Percentiles rank a stretch among this genome's conserved stretches.
These are phyloP conservation scores for Rhododendron simsii DNA, from an alignment of 148 eudicot species.

Conservation along the genomic window DNA sequence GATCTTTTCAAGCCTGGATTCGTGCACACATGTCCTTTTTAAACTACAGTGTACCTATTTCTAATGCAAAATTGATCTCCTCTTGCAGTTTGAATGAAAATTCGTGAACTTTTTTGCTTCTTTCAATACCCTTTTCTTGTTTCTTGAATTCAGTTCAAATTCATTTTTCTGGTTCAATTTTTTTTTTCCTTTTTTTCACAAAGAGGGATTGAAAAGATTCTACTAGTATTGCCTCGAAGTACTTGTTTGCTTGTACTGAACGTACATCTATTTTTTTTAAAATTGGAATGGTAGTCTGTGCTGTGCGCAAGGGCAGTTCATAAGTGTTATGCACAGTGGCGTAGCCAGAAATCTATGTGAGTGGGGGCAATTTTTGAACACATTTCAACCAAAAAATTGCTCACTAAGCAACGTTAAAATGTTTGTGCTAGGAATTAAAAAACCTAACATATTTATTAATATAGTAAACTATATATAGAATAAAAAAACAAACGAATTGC, in stretches of 20 bases:
- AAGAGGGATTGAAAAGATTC: neutral
- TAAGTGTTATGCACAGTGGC: neutral
- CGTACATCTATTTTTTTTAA: neutral
- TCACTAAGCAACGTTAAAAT: no score
- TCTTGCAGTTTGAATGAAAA: neutral
- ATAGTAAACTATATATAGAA: no score
- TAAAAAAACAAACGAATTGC: no score
- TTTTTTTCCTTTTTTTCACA: no score
- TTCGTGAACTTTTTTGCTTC: neutral
- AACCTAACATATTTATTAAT: no score
- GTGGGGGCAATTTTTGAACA: no score
- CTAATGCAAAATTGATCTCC: neutral
- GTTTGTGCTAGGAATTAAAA: no score
- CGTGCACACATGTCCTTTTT: slow-evolving; percentile 48
- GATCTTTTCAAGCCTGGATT: slow-evolving; percentile 56
- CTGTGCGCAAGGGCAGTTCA: neutral
- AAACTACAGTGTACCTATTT: neutral
- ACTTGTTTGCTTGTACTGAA: neutral
- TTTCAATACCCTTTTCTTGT: neutral
- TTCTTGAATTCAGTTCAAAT: neutral
- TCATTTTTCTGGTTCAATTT: neutral
- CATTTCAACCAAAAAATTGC: no score
- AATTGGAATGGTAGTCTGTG: neutral
- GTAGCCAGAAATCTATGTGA: no score
- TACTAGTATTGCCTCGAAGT: neutral